Conservation (phyloP, 106 monocot species). For the Apostasia shenzhenica region DNA sequence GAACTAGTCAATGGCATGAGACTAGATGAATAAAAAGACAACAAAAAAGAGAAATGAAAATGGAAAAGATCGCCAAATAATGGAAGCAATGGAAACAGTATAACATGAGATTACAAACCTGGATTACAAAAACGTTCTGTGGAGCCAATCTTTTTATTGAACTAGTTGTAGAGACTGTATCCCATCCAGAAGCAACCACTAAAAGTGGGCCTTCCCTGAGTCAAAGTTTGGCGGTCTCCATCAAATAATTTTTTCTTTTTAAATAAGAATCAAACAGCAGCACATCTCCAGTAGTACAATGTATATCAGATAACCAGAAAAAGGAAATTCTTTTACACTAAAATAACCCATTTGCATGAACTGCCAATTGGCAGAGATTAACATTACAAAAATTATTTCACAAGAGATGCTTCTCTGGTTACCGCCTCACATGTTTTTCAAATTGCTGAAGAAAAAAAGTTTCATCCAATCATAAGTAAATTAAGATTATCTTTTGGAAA, state of each 20-base stretch:
- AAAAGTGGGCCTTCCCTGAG: slow-evolving; percentile 93
- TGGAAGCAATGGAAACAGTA: not conserved
- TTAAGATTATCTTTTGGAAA: too few species aligned
- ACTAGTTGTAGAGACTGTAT: slow-evolving; percentile 73
- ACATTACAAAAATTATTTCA: too few species aligned
- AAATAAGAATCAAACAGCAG: too few species aligned
- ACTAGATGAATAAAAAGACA: not conserved
- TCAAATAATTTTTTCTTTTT: not conserved
- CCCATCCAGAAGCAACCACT: slow-evolving; percentile 92
- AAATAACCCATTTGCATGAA: too few species aligned
- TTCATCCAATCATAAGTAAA: too few species aligned
- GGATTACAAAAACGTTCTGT: slow-evolving; percentile 79
- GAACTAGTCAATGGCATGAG: slow-evolving; percentile 6
- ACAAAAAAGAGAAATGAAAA: not conserved
- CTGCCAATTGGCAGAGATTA: too few species aligned
- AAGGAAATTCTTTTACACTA: too few species aligned
- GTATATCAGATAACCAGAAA: too few species aligned
- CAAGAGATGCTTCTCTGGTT: too few species aligned
- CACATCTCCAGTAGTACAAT: too few species aligned
- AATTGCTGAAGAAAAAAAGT: too few species aligned
- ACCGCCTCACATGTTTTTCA: too few species aligned
- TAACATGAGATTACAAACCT: slow-evolving; percentile 33
- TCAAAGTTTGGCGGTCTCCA: slow-evolving; percentile 11
- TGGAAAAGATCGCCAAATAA: not conserved
- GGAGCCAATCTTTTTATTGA: slow-evolving; percentile 63